Percentiles rank a stretch among this genome's conserved stretches.
Evolutionary conservation across 805 yeast genomes (phyloP).

Genomic region (Metschnikowia santaceciliae): DNA sequence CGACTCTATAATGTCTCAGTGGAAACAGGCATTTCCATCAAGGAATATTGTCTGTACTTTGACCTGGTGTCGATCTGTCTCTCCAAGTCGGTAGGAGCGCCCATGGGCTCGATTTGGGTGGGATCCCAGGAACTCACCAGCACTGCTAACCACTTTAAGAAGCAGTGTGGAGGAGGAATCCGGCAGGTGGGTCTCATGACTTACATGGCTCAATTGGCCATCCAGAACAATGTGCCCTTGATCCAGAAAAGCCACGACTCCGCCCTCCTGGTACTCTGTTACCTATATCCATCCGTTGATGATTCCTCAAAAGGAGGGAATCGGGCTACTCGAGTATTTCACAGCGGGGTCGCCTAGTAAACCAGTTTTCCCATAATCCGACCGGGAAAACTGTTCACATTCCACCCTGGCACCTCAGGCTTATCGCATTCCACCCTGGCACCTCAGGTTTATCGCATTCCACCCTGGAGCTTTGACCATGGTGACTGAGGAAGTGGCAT

Average conservation of each 20-base stretch:
- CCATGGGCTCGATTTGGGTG: conserved; percentile 85
- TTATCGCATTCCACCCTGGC: too few species aligned
- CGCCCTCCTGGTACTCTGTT: conserved; percentile 25
- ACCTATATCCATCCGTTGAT: too few species aligned
- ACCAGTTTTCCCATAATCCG: too few species aligned
- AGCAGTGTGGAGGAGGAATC: conserved; percentile 92
- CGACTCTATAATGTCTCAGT: conserved; percentile 87
- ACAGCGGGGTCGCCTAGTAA: too few species aligned
- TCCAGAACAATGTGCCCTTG: conserved; percentile 66
- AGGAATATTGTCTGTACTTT: conserved; percentile 69
- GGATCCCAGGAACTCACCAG: conserved; percentile 56
- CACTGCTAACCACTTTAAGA: conserved; percentile 80
- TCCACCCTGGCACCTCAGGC: too few species aligned
- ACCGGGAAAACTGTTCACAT: too few species aligned
- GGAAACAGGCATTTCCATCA: conserved; percentile 63
- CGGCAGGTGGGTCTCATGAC: conserved; percentile 83
- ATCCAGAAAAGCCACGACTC: conserved; percentile 47
- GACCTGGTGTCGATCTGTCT: conserved; percentile 89
- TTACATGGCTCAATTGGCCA: conserved; percentile 74
- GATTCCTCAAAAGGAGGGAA: too few species aligned
- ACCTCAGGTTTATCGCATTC: too few species aligned
- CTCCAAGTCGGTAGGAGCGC: conserved; percentile 90
- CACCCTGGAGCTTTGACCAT: too few species aligned
- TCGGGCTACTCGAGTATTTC: too few species aligned
- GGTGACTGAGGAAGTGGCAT: too few species aligned